Evolutionary conservation across 2,329 filamentous ascomycete genomes (phyloP), one percentile per base, ranked within the genome.

Genomic region (Fusarium hostae): DNA sequence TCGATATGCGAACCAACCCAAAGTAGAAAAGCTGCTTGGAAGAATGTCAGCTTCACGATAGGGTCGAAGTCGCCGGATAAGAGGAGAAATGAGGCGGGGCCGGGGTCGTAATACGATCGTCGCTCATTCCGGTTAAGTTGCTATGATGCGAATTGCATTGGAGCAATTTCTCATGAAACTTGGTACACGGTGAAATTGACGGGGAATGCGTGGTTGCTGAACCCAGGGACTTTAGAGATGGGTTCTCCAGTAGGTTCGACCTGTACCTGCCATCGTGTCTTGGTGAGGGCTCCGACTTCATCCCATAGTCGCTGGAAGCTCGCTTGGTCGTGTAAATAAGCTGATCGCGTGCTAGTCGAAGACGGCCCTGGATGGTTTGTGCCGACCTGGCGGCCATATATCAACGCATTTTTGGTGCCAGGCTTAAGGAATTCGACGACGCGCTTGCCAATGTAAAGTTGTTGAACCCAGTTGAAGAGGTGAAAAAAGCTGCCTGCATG

Each of bases 231-330:
- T 52, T 70, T 72, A 13, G 67, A 63, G 34, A 73, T 52, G 16
- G 68, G 60, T 30, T 78, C 76, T 22, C 75, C 75, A 6, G 73
- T 70, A 1, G 69, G 56, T 63, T 85, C 81, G 55, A 86, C 71
- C 51, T 84, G 80, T 3, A 86, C 84, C 55, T 80, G 78, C 87
- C 87, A 89, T 43, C 73, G 75, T 3, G 86, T 88, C 28, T 80
- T 81, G 1, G 87, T 88, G 57, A 84, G 75, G 35, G 64, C 68
- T 12, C 86, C 86, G 30, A 88, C 82, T 66, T 87, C 84, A 57
- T 87, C 81, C 88, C 88, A 90, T 28, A 90, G 78, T 39, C 74
- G 74, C 71, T 86, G 84, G 78, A 88, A 89, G 61, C 83, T 87
- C 11, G 78, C 75, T 37, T 82, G 79, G 66, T 86, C 82, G 73